Evolutionary conservation across 768 basidiomycete genomes (phyloP), one percentile per base, ranked within the genome.

Genomic region (Suillus occidentalis): DNA sequence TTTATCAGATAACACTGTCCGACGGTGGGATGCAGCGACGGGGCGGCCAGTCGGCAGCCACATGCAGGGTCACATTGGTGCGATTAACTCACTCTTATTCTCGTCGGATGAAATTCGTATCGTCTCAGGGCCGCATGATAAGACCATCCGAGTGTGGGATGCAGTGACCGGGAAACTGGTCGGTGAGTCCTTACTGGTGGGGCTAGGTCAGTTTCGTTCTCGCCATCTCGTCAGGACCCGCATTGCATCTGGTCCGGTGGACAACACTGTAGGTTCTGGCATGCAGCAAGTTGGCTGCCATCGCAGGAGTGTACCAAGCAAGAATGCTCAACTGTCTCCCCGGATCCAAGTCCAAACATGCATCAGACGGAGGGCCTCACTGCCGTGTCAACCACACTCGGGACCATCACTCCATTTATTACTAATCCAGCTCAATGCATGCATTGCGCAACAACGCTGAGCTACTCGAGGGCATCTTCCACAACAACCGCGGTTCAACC

Each of bases 171-270:
- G 60, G 10, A 13, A 34, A 28, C 60, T 20, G n/a, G 14, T 61
- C 12, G 60, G n/a, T 49, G 28, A 25, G 18, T 43, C 60, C 37
- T 13, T n/a, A 47, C 45, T 4, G n/a, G 4, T 47, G 4, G 45
- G n/a, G 45, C n/a, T 47, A 12, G 5, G 4, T 47, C 45, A 6
- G 45, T 5, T n/a, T 47, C 45, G 1, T 47, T 47, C n/a, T 78
- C 77, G 1, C 76, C 75, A 2, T 47, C n/a, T 78, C 77, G 1
- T 75, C 75, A 2, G 61, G 13, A 39, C 37, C 8, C 37, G 36
- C 22, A 62, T 62, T 37, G 36, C 37, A 12, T 52, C 61, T 36
- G 34, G 49, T 22, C 53, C 61, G 12, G 6, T 20, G 34, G 61
- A 62, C 20, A 14, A 40, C 1, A 40, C 36, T 42, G 3, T 50